A percentile compares a stretch with the other conserved stretches of the same genome.
Evolutionary conservation across 2,329 filamentous ascomycete genomes (phyloP).

Genomic region (Fonsecaea multimorphosa): DNA sequence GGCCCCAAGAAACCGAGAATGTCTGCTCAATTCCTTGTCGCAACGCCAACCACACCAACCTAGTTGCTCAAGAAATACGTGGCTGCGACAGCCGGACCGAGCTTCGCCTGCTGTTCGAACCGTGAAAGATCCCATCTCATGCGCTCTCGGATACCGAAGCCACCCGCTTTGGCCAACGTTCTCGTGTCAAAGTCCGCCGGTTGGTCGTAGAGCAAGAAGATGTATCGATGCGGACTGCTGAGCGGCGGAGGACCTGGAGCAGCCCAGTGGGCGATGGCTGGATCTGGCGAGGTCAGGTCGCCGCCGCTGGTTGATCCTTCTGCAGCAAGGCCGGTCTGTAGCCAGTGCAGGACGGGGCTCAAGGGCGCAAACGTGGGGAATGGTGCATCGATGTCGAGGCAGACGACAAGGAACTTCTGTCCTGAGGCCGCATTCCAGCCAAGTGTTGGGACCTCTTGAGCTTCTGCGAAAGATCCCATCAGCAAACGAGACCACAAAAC

Average conservation of each 20-base stretch:
- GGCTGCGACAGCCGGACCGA: slow-evolving; percentile 18
- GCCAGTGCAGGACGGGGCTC: slow-evolving; percentile 45
- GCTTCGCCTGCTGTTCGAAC: slow-evolving; percentile 19
- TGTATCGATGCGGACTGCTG: slow-evolving; percentile 57
- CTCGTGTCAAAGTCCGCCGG: slow-evolving; percentile 47
- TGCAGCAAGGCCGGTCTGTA: slow-evolving; percentile 41
- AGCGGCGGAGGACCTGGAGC: slow-evolving; percentile 56
- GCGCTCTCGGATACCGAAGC: slow-evolving; percentile 12
- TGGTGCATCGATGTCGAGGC: slow-evolving; percentile 44
- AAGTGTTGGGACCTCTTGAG: slow-evolving; percentile 7
- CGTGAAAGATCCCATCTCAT: slow-evolving; percentile 17
- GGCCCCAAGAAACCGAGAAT: background rate
- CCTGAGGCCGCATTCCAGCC: slow-evolving; percentile 3
- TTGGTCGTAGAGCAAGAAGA: slow-evolving; percentile 59
- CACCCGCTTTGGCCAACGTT: background rate
- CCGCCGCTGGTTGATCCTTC: background rate
- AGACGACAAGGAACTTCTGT: slow-evolving; percentile 41
- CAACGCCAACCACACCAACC: background rate
- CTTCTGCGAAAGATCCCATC: background rate
- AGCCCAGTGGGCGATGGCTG: slow-evolving; percentile 45
- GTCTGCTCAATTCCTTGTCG: no score
- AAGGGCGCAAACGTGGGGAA: slow-evolving; percentile 42
- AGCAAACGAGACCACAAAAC: slow-evolving; percentile 10
- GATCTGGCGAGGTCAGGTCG: slow-evolving; percentile 17
- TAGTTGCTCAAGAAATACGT: slow-evolving; percentile 25